These are phyloP conservation scores for Cryptococcus maquisensis DNA, from an alignment of 1,284 basidiomycete genomes.

Conservation along the genomic window DNA sequence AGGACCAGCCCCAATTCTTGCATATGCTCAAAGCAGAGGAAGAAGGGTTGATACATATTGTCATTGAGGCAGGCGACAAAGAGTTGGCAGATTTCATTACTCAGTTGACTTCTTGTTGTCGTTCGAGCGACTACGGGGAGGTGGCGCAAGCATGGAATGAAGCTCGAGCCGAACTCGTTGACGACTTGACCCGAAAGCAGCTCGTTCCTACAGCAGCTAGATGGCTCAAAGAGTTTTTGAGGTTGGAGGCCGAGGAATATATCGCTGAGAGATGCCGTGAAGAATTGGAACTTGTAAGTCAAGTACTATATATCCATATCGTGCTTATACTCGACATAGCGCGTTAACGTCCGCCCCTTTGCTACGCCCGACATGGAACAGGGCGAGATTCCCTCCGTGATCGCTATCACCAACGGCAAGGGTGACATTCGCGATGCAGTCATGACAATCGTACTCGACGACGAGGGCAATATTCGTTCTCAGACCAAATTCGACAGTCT, in stretches of 20 bases:
- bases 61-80: slow-evolving; percentile 65
- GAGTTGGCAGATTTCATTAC: slow-evolving; percentile 60
- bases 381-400: slow-evolving; percentile 74
- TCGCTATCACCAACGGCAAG: slow-evolving; percentile 91
- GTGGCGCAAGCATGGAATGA: slow-evolving; percentile 89
- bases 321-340: slow-evolving; percentile 20
- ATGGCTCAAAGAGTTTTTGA: slow-evolving; percentile 85
- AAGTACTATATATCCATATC: background rate
- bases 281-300: slow-evolving; percentile 63
- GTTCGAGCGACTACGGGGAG: slow-evolving; percentile 80
- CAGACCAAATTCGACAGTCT: slow-evolving; percentile 86
- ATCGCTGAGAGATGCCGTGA: slow-evolving; percentile 65
- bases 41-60: slow-evolving; percentile 76
- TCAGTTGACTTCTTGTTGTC: slow-evolving; percentile 73
- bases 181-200: slow-evolving; percentile 71
- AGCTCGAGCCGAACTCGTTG: slow-evolving; percentile 71
- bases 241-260: slow-evolving; percentile 84
- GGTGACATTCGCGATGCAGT: slow-evolving; percentile 92
- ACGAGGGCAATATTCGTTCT: slow-evolving; percentile 81
- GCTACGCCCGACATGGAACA: slow-evolving; percentile 58
- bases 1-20: slow-evolving; percentile 72
- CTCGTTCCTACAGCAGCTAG: slow-evolving; percentile 70
- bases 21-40: slow-evolving; percentile 88
- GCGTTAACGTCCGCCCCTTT: slow-evolving; percentile 63
- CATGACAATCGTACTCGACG: slow-evolving; percentile 77